phyloP scores from a whole-genome alignment of 148 eudicot genomes.

The Amaranthus hypochondriacus region DNA sequence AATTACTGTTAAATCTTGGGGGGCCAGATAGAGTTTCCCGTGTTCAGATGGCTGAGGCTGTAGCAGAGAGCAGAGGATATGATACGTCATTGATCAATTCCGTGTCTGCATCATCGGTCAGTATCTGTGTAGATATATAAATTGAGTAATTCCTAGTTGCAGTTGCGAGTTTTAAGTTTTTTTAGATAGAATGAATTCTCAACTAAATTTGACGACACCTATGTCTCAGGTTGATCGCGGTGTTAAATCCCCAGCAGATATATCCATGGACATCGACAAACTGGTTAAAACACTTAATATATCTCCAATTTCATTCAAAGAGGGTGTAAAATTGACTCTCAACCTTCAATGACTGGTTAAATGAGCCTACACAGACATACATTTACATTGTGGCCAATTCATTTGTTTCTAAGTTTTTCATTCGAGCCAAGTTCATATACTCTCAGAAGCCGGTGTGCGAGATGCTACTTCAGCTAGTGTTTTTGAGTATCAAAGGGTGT shows the following conservation, averaged over 20 bases:
- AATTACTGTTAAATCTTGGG: constrained; percentile 64
- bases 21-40: constrained; percentile 93
- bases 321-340: constrained; percentile 73
- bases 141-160: not conserved
- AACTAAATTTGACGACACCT: not conserved
- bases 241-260: constrained; percentile 84
- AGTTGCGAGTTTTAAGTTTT: not conserved
- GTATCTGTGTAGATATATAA: constrained; percentile 24
- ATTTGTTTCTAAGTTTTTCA: not conserved
- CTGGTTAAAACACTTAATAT: constrained; percentile 48
- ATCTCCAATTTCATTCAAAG: constrained; percentile 48
- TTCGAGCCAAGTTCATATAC: not conserved
- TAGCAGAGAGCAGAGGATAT: constrained; percentile 63
- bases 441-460: not conserved
- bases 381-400: not conserved
- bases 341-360: constrained; percentile 30
- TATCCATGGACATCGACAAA: constrained; percentile 80
- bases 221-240: constrained; percentile 79
- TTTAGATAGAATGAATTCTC: not conserved
- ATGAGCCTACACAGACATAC: constrained; percentile 9
- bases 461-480: constrained; percentile 9
- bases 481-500: not conserved
- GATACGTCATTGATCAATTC: constrained; percentile 58
- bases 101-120: constrained; percentile 77
- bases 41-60: constrained; percentile 81